Evolutionary conservation across 2,329 filamentous ascomycete species (phyloP), one percentile per base, ranked within the genome.

Genomic region (Calonectria pauciramosa): DNA sequence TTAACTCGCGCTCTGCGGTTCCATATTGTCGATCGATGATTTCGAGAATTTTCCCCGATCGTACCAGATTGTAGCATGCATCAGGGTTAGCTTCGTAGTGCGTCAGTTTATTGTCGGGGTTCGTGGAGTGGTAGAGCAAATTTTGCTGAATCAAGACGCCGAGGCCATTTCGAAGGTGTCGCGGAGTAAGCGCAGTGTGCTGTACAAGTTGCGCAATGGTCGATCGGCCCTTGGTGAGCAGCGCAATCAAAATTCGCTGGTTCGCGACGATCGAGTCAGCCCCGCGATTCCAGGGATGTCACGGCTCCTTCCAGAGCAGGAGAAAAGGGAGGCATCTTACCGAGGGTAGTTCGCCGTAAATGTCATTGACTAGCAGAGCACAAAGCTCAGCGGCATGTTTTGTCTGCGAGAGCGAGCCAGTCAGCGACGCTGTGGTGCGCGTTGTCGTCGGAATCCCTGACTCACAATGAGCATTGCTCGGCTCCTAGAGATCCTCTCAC

Each of bases 301-400:
- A 68, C 64, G 70, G 72, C 30, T 60, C 56, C 47, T 66, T 30
- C 70, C 23, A 65, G 65, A 70, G 59, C 44, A 52, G 41, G 60
- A 36, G 65, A 70, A 80, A 76, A 73, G 68, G 49, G 72, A 63
- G 47, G 38, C 68, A 38, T 88, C 94, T 82, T 94, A 98, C 96
- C 84, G 95, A 95, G 76, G 96, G 95, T 73, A 99, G 92, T 87
- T 98, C 95, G 83, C 97, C 97, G 85, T 97, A 96, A 74, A 95
- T 90, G 84, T 98, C 96, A 83, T 96, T 93, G 77, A 99, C 93
- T 77, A 98, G 91, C 84, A 98, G 92, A 88, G 93, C 91, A 89
- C 95, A 98, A 83, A 99, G 94, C 91, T 98, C 95, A 82, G 94
- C 92, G 79, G 94, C 90, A 84, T 94, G 91, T 88, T 95, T 92